phyloP scores from a whole-genome alignment of 768 basidiomycete species.

The Ephemerocybe angulata region DNA sequence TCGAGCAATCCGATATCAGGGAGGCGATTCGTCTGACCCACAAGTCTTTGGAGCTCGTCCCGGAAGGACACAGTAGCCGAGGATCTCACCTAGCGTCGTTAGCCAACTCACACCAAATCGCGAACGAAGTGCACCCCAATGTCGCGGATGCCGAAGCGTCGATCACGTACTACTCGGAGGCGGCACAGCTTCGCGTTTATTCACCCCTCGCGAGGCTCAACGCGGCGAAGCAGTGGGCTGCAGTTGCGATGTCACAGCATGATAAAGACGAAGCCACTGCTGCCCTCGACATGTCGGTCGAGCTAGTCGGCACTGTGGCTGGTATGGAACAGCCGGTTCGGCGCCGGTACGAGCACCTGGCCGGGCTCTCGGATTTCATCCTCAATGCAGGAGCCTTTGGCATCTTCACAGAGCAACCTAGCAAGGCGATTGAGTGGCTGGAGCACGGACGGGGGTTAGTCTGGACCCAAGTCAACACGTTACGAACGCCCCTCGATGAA shows the following conservation, averaged over 20 bases:
- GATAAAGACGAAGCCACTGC: neutral
- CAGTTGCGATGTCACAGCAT: neutral
- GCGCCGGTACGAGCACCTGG: neutral
- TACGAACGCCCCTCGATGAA: conserved; percentile 21
- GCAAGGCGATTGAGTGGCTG: conserved; percentile 31
- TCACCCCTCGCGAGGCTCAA: neutral
- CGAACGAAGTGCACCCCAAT: too few species aligned
- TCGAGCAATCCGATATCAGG: too few species aligned
- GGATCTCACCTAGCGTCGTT: too few species aligned
- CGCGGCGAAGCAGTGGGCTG: neutral
- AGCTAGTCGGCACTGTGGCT: neutral
- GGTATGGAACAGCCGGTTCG: conserved; percentile 3
- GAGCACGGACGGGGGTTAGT: conserved; percentile 26
- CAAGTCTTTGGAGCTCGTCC: too few species aligned
- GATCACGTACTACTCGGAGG: neutral
- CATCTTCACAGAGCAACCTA: conserved; percentile 14
- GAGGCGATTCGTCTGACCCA: too few species aligned
- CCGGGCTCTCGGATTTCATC: neutral
- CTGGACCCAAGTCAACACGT: conserved; percentile 24
- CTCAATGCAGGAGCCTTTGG: conserved; percentile 22
- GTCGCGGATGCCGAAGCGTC: neutral
- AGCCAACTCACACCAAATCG: too few species aligned
- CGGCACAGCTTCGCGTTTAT: neutral
- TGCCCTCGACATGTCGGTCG: neutral
- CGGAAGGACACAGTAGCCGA: too few species aligned